Base-by-base conservation (phyloP, 805 yeast genomes). In the Wickerhamiella musiphila region DNA sequence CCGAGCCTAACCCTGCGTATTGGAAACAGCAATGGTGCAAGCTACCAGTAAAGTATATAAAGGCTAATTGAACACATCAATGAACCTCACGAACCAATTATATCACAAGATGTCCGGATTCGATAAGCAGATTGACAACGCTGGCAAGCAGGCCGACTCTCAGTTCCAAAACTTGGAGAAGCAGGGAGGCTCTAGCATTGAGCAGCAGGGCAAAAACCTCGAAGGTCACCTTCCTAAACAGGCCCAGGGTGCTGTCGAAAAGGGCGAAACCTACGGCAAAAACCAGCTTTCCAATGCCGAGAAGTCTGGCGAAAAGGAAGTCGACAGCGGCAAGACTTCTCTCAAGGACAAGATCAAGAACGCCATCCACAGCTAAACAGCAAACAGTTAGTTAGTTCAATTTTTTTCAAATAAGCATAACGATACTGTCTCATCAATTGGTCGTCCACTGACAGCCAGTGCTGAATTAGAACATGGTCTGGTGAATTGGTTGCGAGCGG, bases 151-250 rank as follows among this genome's bases (percentile, higher is more conserved):
- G 13, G 30, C 12, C 11, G 19, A 28, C 18, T 7, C 10, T 8
- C 8, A 18, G 10, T 23, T 22, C 10, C 15, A 25, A 4, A 16
- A 13, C 20, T 11, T 8, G 25, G 28, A 12, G 21, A 28, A 27
- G 25, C 15, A 26, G 12, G 35, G 24, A 12, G 29, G 17, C 18
- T 19, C n/a, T 14, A 13, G 23, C 24, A 14, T 33, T 18, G 32
- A 33, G 17, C 17, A 28, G 24, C 14, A 3, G 12, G 25, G 18
- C 23, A 31, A 37, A 15, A 29, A 30, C 28, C 27, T 35, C 28
- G 32, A 33, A 12, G 30, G 31, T 33, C 36, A 40, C 29, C 33
- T 23, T 22, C 24, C 32, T 19, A 18, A 34, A 9, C 20, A 23
- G 20, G 19, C 29, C 16, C 18, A 28, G 28, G 22, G 8, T n/a